Conservation (phyloP, 169 alveolate genomes). For the Plasmodium gonderi region DNA sequence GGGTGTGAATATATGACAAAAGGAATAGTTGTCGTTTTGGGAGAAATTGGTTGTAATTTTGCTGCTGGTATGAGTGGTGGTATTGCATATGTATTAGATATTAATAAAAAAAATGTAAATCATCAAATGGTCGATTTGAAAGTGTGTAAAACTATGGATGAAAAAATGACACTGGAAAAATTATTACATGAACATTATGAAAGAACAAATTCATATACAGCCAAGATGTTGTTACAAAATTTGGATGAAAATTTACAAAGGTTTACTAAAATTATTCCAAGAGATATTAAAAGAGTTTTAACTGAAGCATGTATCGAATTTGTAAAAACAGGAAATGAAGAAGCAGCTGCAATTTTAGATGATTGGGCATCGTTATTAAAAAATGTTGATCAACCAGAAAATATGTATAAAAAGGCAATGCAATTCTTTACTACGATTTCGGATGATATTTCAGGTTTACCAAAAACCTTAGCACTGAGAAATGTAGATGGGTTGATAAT, state of each 20-base stretch:
- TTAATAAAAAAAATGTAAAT: constrained; percentile 71
- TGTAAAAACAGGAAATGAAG: constrained; percentile 77
- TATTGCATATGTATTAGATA: constrained; percentile 81
- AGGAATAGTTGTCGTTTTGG: constrained; percentile 86
- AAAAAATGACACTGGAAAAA: constrained; percentile 74
- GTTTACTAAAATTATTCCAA: constrained; percentile 75
- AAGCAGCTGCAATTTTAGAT: constrained; percentile 78
- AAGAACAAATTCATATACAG: constrained; percentile 76
- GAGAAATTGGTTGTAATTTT: constrained; percentile 84
- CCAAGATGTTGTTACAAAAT: constrained; percentile 62
- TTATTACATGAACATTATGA: constrained; percentile 76
- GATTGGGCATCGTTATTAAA: constrained; percentile 76
- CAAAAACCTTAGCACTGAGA: constrained; percentile 60
- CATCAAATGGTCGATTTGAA: constrained; percentile 79
- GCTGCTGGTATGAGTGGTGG: constrained; percentile 92
- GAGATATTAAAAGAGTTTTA: constrained; percentile 77
- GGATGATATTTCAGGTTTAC: constrained; percentile 51
- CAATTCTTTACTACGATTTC: constrained; percentile 73
- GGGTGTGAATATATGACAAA: constrained; percentile 91
- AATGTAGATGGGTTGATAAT: constrained; percentile 71
- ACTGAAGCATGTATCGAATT: constrained; percentile 80
- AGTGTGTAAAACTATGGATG: constrained; percentile 76
- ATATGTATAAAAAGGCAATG: constrained; percentile 73
- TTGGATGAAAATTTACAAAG: constrained; percentile 60
- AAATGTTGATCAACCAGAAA: constrained; percentile 75